Evolutionary conservation across 2,329 filamentous ascomycete species (phyloP).

Genomic region (Cladosporium sp.): DNA sequence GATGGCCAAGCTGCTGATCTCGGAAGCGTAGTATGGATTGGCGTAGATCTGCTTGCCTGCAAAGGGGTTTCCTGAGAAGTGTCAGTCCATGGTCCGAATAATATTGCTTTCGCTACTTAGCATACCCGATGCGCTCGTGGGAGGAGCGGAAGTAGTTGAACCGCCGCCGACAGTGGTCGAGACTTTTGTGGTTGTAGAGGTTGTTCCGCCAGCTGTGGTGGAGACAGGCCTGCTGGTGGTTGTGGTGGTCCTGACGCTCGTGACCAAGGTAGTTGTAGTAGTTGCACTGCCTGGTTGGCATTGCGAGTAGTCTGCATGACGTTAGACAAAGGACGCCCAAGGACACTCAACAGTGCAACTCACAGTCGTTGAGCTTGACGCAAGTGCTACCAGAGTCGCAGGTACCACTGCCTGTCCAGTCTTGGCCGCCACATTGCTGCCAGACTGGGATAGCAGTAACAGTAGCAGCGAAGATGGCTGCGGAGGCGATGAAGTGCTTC

Average conservation of each 20-base stretch:
- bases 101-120: background rate
- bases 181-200: background rate
- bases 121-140: constrained; percentile 7
- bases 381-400: constrained; percentile 20
- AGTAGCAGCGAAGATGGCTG: constrained; percentile 15
- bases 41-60: constrained; percentile 47
- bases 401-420: constrained; percentile 17
- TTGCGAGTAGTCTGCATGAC: constrained; percentile 20
- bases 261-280: constrained; percentile 21
- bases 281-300: constrained; percentile 23
- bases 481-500: constrained; percentile 10
- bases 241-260: constrained; percentile 14
- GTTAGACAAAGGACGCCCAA: background rate
- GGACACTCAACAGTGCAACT: constrained; percentile 12
- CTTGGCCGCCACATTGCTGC: constrained; percentile 17
- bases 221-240: background rate
- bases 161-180: background rate
- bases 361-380: constrained; percentile 19
- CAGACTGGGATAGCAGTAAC: constrained; percentile 16
- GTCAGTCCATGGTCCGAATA: background rate
- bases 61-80: constrained; percentile 51
- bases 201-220: background rate
- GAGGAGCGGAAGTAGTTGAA: constrained; percentile 11
- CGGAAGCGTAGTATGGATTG: constrained; percentile 52
- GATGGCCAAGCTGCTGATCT: constrained; percentile 54